Percentiles rank a stretch among this genome's conserved stretches.
Conservation (phyloP, 2,329 filamentous ascomycete species). For the Aspergillus brasiliensis region DNA sequence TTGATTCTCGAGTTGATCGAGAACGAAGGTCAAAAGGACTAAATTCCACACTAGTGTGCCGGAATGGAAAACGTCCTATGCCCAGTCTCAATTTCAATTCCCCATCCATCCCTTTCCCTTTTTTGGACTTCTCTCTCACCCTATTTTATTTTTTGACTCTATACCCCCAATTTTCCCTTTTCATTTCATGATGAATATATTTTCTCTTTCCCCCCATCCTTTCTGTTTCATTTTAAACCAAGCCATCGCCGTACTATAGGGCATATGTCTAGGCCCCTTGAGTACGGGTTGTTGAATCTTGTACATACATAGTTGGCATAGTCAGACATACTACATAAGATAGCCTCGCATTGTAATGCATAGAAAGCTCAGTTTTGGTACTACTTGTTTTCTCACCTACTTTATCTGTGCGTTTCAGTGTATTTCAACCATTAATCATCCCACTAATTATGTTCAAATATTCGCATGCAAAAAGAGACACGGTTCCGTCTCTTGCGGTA, state of each 20-base stretch:
- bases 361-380: background rate
- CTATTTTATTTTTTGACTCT: background rate
- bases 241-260: background rate
- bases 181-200: background rate
- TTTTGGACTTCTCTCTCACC: too few species aligned
- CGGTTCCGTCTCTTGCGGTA: too few species aligned
- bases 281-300: background rate
- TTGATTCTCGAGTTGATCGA: constrained; percentile 89
- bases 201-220: background rate
- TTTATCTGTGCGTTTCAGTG: too few species aligned
- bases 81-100: background rate
- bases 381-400: background rate
- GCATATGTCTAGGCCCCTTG: background rate
- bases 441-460: too few species aligned
- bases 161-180: constrained; percentile 3
- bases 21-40: constrained; percentile 77
- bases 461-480: too few species aligned
- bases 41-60: background rate
- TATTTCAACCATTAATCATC: too few species aligned
- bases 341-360: background rate
- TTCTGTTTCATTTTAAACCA: background rate
- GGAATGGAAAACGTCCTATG: background rate
- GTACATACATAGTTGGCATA: constrained; percentile 1
- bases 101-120: background rate
- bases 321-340: background rate